phyloP scores from a whole-genome alignment of 371 early-diverging fungal species.

The Mucor racemosus region DNA sequence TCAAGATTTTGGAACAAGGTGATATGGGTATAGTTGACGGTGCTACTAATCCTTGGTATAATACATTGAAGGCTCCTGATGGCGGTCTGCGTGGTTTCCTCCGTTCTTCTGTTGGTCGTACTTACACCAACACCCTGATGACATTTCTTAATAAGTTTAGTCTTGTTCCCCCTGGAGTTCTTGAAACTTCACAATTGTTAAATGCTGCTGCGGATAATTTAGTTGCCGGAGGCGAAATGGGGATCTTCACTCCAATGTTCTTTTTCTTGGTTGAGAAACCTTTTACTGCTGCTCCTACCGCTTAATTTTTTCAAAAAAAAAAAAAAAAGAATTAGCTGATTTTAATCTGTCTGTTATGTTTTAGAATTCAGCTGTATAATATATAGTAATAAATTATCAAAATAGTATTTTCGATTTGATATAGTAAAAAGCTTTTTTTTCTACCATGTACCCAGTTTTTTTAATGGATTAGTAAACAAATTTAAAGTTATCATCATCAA shows the following conservation, averaged over 20 bases:
- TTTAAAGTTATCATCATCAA: too few relatives aligned
- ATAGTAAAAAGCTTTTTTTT: too few relatives aligned
- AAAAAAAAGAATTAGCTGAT: too few relatives aligned
- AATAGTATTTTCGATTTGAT: too few relatives aligned
- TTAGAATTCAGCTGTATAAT: too few relatives aligned
- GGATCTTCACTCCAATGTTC: slow-evolving; percentile 85
- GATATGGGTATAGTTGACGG: slow-evolving; percentile 65
- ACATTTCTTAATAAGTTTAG: slow-evolving; percentile 67
- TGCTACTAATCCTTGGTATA: slow-evolving; percentile 72
- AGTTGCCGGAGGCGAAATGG: slow-evolving; percentile 71
- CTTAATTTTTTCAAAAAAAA: background rate
- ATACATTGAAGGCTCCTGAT: slow-evolving; percentile 51
- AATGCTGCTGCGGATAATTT: slow-evolving; percentile 74
- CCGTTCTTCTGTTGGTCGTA: slow-evolving; percentile 53
- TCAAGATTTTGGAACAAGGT: slow-evolving; percentile 66
- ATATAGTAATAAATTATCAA: too few relatives aligned
- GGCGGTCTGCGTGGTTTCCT: slow-evolving; percentile 59
- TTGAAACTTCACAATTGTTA: slow-evolving; percentile 71
- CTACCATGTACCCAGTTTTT: too few relatives aligned
- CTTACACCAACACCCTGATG: slow-evolving; percentile 65
- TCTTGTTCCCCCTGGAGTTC: slow-evolving; percentile 72
- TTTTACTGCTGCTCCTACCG: background rate
- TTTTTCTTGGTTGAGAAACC: slow-evolving; percentile 81
- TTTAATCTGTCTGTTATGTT: too few relatives aligned
- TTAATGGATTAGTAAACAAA: too few relatives aligned